Evolutionary conservation across 257 asterid species (phyloP).

Genomic region (Nicotiana obtusifolia): DNA sequence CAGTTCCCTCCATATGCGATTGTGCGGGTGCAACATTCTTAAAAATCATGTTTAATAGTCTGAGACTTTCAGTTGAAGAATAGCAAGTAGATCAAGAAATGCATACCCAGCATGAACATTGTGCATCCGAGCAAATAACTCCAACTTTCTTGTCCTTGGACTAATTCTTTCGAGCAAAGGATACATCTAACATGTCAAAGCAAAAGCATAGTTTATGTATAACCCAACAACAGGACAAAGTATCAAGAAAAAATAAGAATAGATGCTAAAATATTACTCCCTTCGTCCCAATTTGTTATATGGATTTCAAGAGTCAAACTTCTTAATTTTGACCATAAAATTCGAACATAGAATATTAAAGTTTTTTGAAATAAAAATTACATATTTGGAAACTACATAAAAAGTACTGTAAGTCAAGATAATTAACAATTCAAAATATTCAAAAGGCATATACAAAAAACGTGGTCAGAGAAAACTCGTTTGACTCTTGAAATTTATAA

Average conservation of each 20-base stretch:
- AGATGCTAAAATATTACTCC: background rate
- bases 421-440: too few relatives aligned
- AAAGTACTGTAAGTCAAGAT: too few relatives aligned
- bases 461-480: too few relatives aligned
- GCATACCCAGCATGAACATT: conserved; percentile 87
- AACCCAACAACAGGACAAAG: background rate
- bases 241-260: background rate
- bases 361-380: too few relatives aligned
- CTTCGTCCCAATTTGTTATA: too few relatives aligned
- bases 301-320: too few relatives aligned
- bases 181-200: conserved; percentile 55
- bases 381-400: too few relatives aligned
- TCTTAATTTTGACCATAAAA: too few relatives aligned
- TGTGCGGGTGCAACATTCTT: background rate
- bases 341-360: too few relatives aligned
- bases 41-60: background rate
- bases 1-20: background rate
- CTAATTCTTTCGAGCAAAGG: conserved; percentile 91
- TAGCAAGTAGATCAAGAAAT: conserved; percentile 17
- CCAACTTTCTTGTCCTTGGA: conserved; percentile 96
- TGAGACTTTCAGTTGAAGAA: background rate
- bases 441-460: too few relatives aligned
- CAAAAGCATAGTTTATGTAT: conserved; percentile 4
- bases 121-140: conserved; percentile 95
- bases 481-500: too few relatives aligned